phyloP scores from a whole-genome alignment of 2,329 filamentous ascomycete genomes.

The Colletotrichum sojae region DNA sequence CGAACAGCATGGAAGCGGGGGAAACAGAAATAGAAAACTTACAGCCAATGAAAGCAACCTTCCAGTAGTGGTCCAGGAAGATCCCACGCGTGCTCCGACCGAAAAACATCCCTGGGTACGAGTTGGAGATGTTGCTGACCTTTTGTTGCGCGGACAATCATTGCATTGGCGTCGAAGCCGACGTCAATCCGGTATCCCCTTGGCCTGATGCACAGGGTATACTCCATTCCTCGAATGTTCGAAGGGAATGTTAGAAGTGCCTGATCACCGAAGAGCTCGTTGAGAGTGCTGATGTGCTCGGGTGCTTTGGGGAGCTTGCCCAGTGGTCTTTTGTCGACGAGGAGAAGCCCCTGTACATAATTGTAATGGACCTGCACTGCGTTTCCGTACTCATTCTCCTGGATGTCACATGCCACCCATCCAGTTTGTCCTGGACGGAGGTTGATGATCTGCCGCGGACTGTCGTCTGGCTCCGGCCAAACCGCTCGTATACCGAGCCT shows the following conservation, averaged over 20 bases:
- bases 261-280: conserved; percentile 67
- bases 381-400: conserved; percentile 37
- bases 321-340: conserved; percentile 54
- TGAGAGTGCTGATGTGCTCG: conserved; percentile 57
- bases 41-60: conserved; percentile 72
- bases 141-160: conserved; percentile 60
- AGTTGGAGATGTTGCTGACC: conserved; percentile 44
- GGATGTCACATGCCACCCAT: conserved; percentile 40
- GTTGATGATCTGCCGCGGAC: conserved; percentile 19
- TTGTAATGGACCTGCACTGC: conserved; percentile 53
- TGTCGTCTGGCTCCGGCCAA: conserved; percentile 57
- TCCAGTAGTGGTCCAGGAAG: conserved; percentile 66
- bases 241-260: conserved; percentile 69
- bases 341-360: conserved; percentile 48
- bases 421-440: conserved; percentile 50
- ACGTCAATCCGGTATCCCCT: conserved; percentile 66
- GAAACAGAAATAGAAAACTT: neutral
- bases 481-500: conserved; percentile 52
- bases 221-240: conserved; percentile 64
- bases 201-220: conserved; percentile 51
- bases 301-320: conserved; percentile 67
- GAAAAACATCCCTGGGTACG: conserved; percentile 52
- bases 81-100: conserved; percentile 52
- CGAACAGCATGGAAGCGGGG: neutral
- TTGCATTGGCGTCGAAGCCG: conserved; percentile 56